Base-by-base conservation (phyloP, 495 filamentous ascomycete species). In the Penicillium flavigenum region DNA sequence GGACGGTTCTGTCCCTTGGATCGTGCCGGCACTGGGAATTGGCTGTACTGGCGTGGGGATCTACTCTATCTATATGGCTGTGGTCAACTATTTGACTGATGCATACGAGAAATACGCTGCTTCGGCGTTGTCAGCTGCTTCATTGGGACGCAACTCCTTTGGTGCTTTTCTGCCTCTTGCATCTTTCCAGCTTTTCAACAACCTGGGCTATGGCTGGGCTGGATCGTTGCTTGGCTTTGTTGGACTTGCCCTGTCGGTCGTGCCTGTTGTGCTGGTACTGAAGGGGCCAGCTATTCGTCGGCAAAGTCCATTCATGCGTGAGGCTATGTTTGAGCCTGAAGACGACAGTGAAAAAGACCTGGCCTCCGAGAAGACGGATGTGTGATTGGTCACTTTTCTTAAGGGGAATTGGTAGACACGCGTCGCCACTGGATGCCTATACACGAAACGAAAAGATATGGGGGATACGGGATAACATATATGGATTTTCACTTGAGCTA, bases 1-100 rank as follows among this genome's bases (percentile, higher is more conserved):
- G 0, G 41, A 68, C 26, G 48, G 48, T 6, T 41, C 48, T 6
- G 36, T 72, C 3, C 71, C 69, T 36, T 76, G 74, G 74, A 76
- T 75, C 46, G 74, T 75, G n/a, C 74, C 74, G 2, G 71, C 74
- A 14, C 55, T 68, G 5, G 72, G 72, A 14, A 72, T 76, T 16
- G 67, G 59, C 1, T 62, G 56, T 19, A 59, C 69, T 7, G 73
- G 76, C 9, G 47, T 78, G 16, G 76, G 76, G 0, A 72, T 76
- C 34, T 76, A 76, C 51, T 69, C 65, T 10, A 79, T 79, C 58
- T 79, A 78, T 58, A 75, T 79, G 76, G 75, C 74, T 0, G 72
- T 78, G 1, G 67, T 76, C 38, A 80, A 79, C 51, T 80, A 80
- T 54, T 61, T 79, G 50, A 76, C 73, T 2, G 76, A 80, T 54